Percentiles rank a stretch among this genome's conserved stretches.
Evolutionary conservation across 2,329 filamentous ascomycete species (phyloP).

Genomic region (Xylariaceae sp.): DNA sequence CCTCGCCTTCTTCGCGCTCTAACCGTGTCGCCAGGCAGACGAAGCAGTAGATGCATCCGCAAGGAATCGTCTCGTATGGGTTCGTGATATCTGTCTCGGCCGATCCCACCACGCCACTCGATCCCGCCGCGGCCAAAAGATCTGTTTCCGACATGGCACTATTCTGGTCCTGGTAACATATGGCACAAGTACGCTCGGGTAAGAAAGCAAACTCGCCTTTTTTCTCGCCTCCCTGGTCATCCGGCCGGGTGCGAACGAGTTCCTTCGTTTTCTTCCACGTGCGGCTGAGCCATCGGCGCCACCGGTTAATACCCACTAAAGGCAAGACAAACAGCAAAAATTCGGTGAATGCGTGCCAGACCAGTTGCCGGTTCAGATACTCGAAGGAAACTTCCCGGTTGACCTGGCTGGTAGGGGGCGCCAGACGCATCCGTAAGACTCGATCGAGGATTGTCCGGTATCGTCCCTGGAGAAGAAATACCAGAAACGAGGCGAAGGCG

Average conservation of each 20-base stretch:
- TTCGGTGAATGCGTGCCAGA: conserved; percentile 99
- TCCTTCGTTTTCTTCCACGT: conserved; percentile 78
- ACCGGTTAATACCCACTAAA: conserved; percentile 88
- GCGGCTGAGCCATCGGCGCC: conserved; percentile 82
- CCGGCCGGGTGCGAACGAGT: conserved; percentile 48
- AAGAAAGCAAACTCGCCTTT: conserved; percentile 77
- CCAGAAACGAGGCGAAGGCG: conserved; percentile 77
- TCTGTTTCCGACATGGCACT: conserved; percentile 69
- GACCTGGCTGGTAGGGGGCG: conserved; percentile 78
- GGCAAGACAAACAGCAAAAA: conserved; percentile 97
- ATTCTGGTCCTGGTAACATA: conserved; percentile 94
- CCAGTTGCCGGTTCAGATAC: conserved; percentile 92
- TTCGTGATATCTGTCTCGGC: conserved; percentile 93
- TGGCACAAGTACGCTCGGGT: conserved; percentile 89
- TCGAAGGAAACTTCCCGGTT: conserved; percentile 93
- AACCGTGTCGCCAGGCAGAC: conserved; percentile 87
- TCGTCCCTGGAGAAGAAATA: conserved; percentile 84
- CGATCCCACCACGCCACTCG: conserved; percentile 76
- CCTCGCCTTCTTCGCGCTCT: conserved; percentile 89
- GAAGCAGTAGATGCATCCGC: conserved; percentile 92
- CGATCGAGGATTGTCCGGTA: conserved; percentile 90
- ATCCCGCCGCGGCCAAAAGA: conserved; percentile 62
- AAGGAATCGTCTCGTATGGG: conserved; percentile 85
- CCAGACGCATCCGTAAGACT: conserved; percentile 74
- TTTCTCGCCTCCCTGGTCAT: conserved; percentile 47